A percentile compares a stretch with the other conserved stretches of the same genome.
phyloP scores from a whole-genome alignment of 768 basidiomycete species.

The Auriscalpium vulgare region DNA sequence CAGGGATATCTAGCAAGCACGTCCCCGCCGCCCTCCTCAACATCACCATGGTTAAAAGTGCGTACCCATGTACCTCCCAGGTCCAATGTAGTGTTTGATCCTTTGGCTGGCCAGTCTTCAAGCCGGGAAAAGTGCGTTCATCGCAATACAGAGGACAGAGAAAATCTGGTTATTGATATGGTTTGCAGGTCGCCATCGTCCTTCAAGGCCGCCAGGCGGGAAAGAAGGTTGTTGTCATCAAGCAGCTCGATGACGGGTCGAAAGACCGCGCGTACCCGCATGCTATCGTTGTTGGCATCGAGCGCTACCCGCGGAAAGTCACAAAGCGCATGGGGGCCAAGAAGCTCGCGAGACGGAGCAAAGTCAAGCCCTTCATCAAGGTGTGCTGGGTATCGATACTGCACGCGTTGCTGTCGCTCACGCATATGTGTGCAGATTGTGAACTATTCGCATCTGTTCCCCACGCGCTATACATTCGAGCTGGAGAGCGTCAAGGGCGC shows the following conservation, averaged over 20 bases:
- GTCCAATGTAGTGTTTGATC: not conserved
- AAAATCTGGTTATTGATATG: not conserved
- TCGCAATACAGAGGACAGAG: no score
- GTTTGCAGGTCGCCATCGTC: slow-evolving; percentile 79
- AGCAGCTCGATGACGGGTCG: slow-evolving; percentile 93
- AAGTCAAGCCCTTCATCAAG: slow-evolving; percentile 99
- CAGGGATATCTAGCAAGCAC: slow-evolving; percentile 7
- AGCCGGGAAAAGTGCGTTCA: slow-evolving; percentile 78
- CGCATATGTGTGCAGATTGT: slow-evolving; percentile 46
- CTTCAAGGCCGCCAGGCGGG: slow-evolving; percentile 99
- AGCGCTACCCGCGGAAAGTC: slow-evolving; percentile 97
- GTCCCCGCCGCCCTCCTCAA: slow-evolving; percentile 9
- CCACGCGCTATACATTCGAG: slow-evolving; percentile 97
- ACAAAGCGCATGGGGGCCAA: slow-evolving; percentile 97
- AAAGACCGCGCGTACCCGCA: slow-evolving; percentile 96
- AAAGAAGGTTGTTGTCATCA: slow-evolving; percentile 98
- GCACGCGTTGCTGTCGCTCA: not conserved
- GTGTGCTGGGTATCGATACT: slow-evolving; percentile 33
- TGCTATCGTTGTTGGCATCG: slow-evolving; percentile 96
- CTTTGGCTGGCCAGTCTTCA: slow-evolving; percentile 57
- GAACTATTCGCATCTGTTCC: slow-evolving; percentile 99
- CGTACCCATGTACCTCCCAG: not conserved
- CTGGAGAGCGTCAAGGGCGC: slow-evolving; percentile 89
- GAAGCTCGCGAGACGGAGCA: slow-evolving; percentile 85
- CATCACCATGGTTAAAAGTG: slow-evolving; percentile 24